A percentile compares a stretch with the other conserved stretches of the same genome.
These are phyloP conservation scores for Pistacia vera DNA, from an alignment of 345 rosid genomes.

Conservation along the genomic window DNA sequence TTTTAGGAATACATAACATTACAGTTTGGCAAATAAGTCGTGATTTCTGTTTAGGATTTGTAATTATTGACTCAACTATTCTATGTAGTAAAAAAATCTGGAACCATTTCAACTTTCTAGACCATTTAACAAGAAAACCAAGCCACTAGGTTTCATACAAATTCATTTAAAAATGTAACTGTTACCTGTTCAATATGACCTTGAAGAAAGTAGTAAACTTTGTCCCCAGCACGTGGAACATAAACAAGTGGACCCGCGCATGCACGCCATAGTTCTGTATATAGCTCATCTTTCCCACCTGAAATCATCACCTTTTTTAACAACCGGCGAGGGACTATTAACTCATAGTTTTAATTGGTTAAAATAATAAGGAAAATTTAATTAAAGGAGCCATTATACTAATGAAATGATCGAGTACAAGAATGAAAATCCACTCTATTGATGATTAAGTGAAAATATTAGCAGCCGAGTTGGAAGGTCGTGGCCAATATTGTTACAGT, in stretches of 20 bases:
- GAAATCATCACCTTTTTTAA: conserved; percentile 14
- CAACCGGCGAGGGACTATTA: background rate
- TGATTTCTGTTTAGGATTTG: background rate
- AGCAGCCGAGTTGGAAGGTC: too few relatives aligned
- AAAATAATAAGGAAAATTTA: too few relatives aligned
- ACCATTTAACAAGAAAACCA: background rate
- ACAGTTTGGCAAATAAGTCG: background rate
- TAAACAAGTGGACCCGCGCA: conserved; percentile 55
- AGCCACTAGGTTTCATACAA: background rate
- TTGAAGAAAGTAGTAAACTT: conserved; percentile 63
- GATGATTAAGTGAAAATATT: too few relatives aligned
- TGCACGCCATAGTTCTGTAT: conserved; percentile 47
- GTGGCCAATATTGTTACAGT: too few relatives aligned
- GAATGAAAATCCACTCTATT: too few relatives aligned
- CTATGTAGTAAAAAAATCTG: background rate
- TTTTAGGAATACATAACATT: background rate
- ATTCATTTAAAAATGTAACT: conserved; percentile 18
- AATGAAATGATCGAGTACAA: too few relatives aligned
- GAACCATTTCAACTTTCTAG: background rate
- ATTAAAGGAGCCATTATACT: too few relatives aligned
- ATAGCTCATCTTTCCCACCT: conserved; percentile 27
- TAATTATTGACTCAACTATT: background rate
- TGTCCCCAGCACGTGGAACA: conserved; percentile 49
- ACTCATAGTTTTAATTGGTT: too few relatives aligned
- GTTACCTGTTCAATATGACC: conserved; percentile 70